Evolutionary conservation across 208 protist genomes (phyloP), one percentile per base, ranked within the genome.

Genomic region (Leishmania tarentolae): DNA sequence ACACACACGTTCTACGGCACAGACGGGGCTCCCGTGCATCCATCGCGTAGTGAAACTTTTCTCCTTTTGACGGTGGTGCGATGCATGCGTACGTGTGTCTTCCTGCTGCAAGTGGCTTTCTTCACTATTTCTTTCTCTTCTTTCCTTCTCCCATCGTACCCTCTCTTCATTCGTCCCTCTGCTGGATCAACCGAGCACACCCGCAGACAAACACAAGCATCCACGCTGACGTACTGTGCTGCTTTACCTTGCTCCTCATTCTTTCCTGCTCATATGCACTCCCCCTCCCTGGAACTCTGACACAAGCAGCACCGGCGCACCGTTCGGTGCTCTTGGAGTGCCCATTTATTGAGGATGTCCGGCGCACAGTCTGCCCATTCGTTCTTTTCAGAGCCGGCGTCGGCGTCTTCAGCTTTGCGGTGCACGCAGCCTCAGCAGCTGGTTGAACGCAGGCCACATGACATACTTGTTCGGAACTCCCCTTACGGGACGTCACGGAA

Each of bases 401-500:
- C 44, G 37, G 17, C 7, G 42, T 31, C 80, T 4, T 42, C 46
- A 37, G 21, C 19, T 42, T 37, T 4, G 35, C 71, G 42, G 21
- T 82, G 72, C 4, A 31, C 56, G 15, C 76, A 75, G 0, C 76
- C 47, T 59, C 92, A 94, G 78, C 86, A 76, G 2, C 72, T 91
- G 31, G 79, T 86, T 19, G 82, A 88, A 44, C 83, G 84, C 31
- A 81, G 89, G 0, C 76, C 69, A 3, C 88, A 89, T 44, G 85
- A 85, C 57, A 84, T 66, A 46, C 44, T 93, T n/a, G 88, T 94
- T 3, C 83, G 88, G 19, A 72, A 96, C 74, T 94, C 91, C 1
- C 93, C 91, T 0, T 96, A 96, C 79, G 93, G 93, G 9, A 24
- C 50, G 24, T 75, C 68, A 42, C 85, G 81, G 44, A 87, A 87